Evolutionary conservation across 352 stramenopile genomes (phyloP), one percentile per base, ranked within the genome.

Genomic region (Thalassiosira pacifica): DNA sequence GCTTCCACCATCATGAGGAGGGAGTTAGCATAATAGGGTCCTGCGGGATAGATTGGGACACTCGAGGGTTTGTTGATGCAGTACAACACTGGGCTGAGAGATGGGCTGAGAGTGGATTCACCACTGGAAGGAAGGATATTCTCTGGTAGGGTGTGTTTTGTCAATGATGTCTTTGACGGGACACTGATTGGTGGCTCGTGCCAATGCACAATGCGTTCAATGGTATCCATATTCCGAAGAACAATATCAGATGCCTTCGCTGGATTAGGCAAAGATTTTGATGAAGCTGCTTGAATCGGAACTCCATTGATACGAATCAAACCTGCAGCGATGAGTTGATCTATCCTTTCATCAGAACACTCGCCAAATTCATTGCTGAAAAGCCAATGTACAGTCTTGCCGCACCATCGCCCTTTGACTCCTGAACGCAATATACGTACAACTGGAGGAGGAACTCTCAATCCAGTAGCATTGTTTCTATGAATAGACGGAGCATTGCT

Each of bases 1-100:
- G 80, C 90, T 84, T 95, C 87, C 6, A 94, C 78, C 82, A 94
- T 89, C 13, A 93, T 76, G 22, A 93, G 93, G 11, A 99, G 91
- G 29, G 97, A 97, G 87, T 99, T 99, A 82, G 98, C 94, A 42
- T 97, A 95, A 86, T 98, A 99, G 16, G 96, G 95, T 60, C 97
- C 97, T 82, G 96, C 98, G 37, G 97, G 96, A 81, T 99, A 97
- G 18, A 98, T 98, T 0, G 97, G 94, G 53, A 99, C 96, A 40
- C 96, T 98, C 63, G 96, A 92, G 11, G 97, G 97, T 86, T 95
- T 95, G 71, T 93, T 82, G n/a, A 91, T 72, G 75, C 73, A 78
- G 53, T 85, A 90, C 19, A 90, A 45, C 13, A 75, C 87, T 40
- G 91, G 67, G 26, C 71, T 79, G 13, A 84, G 40, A 67, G 60